Evolutionary conservation across 192 early-diverging fungal species (phyloP), one percentile per base, ranked within the genome.

Genomic region (Entomortierella lignicola): DNA sequence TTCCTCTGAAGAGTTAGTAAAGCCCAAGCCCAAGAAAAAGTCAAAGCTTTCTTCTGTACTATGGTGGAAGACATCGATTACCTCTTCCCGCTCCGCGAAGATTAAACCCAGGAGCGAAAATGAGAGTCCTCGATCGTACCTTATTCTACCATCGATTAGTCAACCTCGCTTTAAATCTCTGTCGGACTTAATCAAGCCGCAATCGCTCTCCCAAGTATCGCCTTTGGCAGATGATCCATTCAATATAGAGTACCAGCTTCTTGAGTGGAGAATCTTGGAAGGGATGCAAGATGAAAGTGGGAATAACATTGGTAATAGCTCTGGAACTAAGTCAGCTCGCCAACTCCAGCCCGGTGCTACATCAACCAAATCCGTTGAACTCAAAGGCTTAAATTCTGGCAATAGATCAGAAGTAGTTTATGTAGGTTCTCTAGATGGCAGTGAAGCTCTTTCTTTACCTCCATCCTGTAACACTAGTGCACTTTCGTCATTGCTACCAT

Each of bases 1-100:
- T 47, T 12, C 44, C 4, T 20, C 15, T 4, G 44, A 47, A 47
- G 44, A 47, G 15, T 20, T 15, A 47, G 34, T 4, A 10, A 37
- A 37, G 34, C 20, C 30, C 7, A 31, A 57, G 55, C 4, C 6
- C 2, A 59, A 59, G 21, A 59, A 39, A 34, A 59, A 39, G 20
- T n/a, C 57, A 11, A 59, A 59, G 23, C 34, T 39, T 10, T 34
- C 34, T 8, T 59, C 57, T 25, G 57, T 59, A 20, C 21, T 59
- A 7, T 59, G 57, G 57, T 59, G 57, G 57, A 54, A 42, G 25
- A 21, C 39, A 39, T 32, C 31, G 20, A 11, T 23, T 39, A 39
- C 21, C 57, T 25, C 11, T 42, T 11, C 20, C 12, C 44, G 44
- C 12, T 2, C 20, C 17, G 57, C 21, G 3, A 15, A 6, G 3